Evolutionary conservation across 2,329 filamentous ascomycete genomes (phyloP).

Genomic region (Rutstroemia sydowiana): DNA sequence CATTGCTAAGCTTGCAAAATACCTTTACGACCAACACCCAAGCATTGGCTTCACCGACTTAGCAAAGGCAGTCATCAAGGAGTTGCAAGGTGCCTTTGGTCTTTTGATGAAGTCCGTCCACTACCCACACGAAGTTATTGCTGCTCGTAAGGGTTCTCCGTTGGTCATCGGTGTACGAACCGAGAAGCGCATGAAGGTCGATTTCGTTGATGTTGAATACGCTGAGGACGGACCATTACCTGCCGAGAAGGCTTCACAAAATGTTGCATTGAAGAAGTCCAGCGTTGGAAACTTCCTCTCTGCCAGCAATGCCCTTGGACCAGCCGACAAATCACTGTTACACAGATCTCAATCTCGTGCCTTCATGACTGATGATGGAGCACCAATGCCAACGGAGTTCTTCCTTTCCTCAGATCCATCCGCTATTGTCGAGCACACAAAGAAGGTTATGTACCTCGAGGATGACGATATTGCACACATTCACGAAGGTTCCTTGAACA

Average conservation of each 20-base stretch:
- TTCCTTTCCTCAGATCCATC: conserved; percentile 98
- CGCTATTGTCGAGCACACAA: conserved; percentile 98
- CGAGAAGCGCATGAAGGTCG: conserved; percentile 98
- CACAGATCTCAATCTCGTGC: conserved; percentile 97
- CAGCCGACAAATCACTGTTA: conserved; percentile 93
- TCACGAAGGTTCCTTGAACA: conserved; percentile 97
- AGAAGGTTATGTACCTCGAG: conserved; percentile 99
- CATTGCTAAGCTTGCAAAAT: conserved; percentile 98
- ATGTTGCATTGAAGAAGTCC: conserved; percentile 90
- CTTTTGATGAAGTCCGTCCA: conserved; percentile 96
- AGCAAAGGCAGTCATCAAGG: conserved; percentile 95
- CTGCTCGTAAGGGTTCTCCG: conserved; percentile 95
- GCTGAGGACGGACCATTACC: conserved; percentile 75
- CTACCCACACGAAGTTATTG: conserved; percentile 96
- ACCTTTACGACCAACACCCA: conserved; percentile 91
- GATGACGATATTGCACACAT: conserved; percentile 99
- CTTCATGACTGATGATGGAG: conserved; percentile 97
- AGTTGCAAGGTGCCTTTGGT: conserved; percentile 96
- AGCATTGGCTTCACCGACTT: conserved; percentile 93
- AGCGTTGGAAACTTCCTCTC: conserved; percentile 58
- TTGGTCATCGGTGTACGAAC: conserved; percentile 96
- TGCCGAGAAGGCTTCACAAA: conserved; percentile 91
- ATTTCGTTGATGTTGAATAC: conserved; percentile 99
- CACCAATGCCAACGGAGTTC: conserved; percentile 97
- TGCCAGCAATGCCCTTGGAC: conserved; percentile 66